Evolutionary conservation across 495 filamentous ascomycete species (phyloP).

Genomic region (Hypoxylon perforatum): DNA sequence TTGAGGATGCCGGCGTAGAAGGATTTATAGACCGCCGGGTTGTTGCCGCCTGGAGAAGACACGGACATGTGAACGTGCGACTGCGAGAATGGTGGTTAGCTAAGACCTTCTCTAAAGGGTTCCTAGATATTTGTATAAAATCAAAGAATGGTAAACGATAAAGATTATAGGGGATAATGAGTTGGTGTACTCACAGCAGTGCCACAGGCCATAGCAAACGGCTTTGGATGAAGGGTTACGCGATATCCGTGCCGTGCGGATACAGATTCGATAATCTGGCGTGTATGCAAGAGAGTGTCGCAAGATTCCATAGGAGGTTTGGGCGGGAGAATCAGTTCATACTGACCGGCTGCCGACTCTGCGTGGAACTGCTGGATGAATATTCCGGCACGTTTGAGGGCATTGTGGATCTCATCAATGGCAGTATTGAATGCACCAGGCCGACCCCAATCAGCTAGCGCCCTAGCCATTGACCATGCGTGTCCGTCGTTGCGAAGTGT

Average conservation of each 20-base stretch:
- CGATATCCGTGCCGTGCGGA: constrained; percentile 69
- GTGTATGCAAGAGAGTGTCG: constrained; percentile 77
- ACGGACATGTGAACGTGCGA: constrained; percentile 77
- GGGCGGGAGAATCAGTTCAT: constrained; percentile 80
- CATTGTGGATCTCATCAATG: constrained; percentile 63
- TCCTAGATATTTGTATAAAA: too few species aligned
- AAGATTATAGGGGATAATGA: too few species aligned
- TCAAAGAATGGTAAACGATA: too few species aligned
- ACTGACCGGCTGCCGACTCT: constrained; percentile 79
- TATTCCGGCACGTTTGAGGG: constrained; percentile 77
- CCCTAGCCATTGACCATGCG: constrained; percentile 69
- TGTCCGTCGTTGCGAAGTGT: constrained; percentile 60
- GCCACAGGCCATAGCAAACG: constrained; percentile 66
- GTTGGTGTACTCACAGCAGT: constrained; percentile 54
- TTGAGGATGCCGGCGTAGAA: constrained; percentile 77
- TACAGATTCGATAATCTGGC: constrained; percentile 71
- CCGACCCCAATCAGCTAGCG: constrained; percentile 59
- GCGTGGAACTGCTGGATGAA: constrained; percentile 81
- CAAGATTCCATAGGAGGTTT: constrained; percentile 72
- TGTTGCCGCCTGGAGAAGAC: constrained; percentile 48
- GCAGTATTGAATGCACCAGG: constrained; percentile 37
- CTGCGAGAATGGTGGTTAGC: too few species aligned
- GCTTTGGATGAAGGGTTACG: constrained; percentile 83
- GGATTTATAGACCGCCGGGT: constrained; percentile 55
- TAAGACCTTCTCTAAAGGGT: too few species aligned